Base-by-base conservation (phyloP, 2,329 filamentous ascomycete species). In the Colletotrichum cordylinicola region DNA sequence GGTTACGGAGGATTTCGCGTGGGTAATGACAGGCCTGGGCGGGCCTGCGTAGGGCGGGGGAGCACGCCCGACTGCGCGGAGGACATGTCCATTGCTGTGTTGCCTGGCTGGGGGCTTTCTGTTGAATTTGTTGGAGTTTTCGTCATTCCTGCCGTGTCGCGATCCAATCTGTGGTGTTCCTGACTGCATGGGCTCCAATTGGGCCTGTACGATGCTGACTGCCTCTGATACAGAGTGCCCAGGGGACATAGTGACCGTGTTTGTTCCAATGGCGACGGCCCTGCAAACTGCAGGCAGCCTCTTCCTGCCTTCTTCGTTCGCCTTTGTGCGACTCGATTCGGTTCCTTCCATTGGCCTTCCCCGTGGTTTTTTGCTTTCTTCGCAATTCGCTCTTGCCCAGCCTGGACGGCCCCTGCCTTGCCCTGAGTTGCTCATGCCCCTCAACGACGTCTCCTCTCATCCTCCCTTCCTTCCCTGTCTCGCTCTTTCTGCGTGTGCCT, bases 41-140 rank as follows among this genome's bases (percentile, higher is more conserved):
- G 27, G 43, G 55, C 55, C 15, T 18, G 55, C 55, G 29, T 15
- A 35, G 62, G 61, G 67, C 33, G 70, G 68, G 39, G 27, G n/a
- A 27, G 62, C 16, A 33, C 72, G 72, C 72, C 68, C 72, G 72
- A 39, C 55, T 67, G 33, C 65, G 67, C 37, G 35, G 71, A 24
- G 31, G 39, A 43, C 39, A 43, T 43, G 39, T 43, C 18, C 39
- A 2, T 12, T 13, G n/a, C 18, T 52, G n/a, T 21, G 43, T 52
- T 52, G 43, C 18, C 31, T 37, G 55, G 21, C 35, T 13, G 48
- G 33, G 48, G 9, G 31, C 9, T 33, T n/a, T 31, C 1, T 16
- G 10, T 0, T 27, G 58, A 10, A 21, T 33, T 43, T 72, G 27
- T 61, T 72, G 61, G 35, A 33, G 29, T 56, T 8, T n/a, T 24